Evolutionary conservation across 2,329 filamentous ascomycete genomes (phyloP), one percentile per base, ranked within the genome.

Genomic region (Thelonectria discophora): DNA sequence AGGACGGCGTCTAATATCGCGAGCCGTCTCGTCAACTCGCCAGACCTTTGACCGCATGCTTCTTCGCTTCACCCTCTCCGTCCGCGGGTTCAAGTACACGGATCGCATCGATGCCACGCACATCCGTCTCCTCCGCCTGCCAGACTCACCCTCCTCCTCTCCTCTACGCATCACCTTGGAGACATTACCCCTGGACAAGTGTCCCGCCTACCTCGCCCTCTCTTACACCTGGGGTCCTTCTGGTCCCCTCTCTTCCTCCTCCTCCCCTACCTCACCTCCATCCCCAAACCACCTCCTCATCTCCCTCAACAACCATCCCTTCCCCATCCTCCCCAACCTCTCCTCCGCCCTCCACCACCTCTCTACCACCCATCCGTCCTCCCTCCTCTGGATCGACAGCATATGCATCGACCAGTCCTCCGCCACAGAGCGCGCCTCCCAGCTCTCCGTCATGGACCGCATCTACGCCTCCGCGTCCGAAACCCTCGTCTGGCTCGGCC

Each of bases 221-320:
- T 73, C 70, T 3, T 72, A 73, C 51, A 72, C 65, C 9, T 72
- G 71, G 70, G 69, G 68, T 11, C 52, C 46, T 2, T 55, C 63
- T 1, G 37, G 49, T 10, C 39, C 24, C 12, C 17, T 20, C 12
- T 3, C 49, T 0, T 32, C 57, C 10, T 46, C 58, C 20, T 60
- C 54, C 30, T 34, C 63, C 3, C 20, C 15, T 3, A 20, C 24
- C 4, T 7, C 7, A 7, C n/a, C n/a, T n/a, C n/a, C n/a, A n/a
- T n/a, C n/a, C n/a, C n/a, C 48, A 21, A 55, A 62, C 12, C 45
- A 18, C 34, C 43, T 32, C 12, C 11, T 37, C 27, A 63, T 70
- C 30, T 39, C 40, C 21, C 52, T 69, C 13, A 40, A 70, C 18
- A 61, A 55, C 27, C 55, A 51, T 5, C 34, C 55, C 13, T 66